Evolutionary conservation across 495 filamentous ascomycete species (phyloP).

Genomic region (Chaetomium fimeti): DNA sequence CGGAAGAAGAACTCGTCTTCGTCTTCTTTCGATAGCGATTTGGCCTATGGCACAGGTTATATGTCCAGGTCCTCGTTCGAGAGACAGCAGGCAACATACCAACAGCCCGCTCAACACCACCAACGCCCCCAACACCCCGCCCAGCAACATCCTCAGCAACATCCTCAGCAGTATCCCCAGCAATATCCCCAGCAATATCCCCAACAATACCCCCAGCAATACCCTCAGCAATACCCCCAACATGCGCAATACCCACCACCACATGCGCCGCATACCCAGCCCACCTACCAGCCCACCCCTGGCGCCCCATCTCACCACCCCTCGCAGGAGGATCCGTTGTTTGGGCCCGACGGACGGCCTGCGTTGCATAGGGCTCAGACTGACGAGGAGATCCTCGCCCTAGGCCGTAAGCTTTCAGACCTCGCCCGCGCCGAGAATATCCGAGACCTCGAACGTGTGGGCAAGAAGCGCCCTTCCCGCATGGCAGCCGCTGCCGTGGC

Average conservation of each 20-base stretch:
- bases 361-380: slow-evolving; percentile 38
- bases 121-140: slow-evolving; percentile 14
- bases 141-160: slow-evolving; percentile 18
- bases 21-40: slow-evolving; percentile 50
- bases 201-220: slow-evolving; percentile 23
- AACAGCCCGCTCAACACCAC: slow-evolving; percentile 19
- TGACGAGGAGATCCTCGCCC: slow-evolving; percentile 50
- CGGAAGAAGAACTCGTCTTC: slow-evolving; percentile 49
- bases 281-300: slow-evolving; percentile 16
- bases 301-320: slow-evolving; percentile 11
- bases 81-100: slow-evolving; percentile 22
- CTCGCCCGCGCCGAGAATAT: slow-evolving; percentile 46
- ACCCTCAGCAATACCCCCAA: slow-evolving; percentile 16
- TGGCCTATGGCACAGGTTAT: slow-evolving; percentile 57
- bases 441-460: slow-evolving; percentile 43
- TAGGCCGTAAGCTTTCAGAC: slow-evolving; percentile 48
- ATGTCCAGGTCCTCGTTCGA: slow-evolving; percentile 42
- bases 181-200: slow-evolving; percentile 7
- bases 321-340: slow-evolving; percentile 22
- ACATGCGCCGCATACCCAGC: slow-evolving; percentile 9
- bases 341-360: slow-evolving; percentile 35
- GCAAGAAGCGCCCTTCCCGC: slow-evolving; percentile 41
- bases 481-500: slow-evolving; percentile 40
- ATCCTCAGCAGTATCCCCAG: slow-evolving; percentile 3
- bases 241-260: slow-evolving; percentile 23